Conservation (phyloP, 192 early-diverging fungal species). For the Jimgerdemannia lactiflua region DNA sequence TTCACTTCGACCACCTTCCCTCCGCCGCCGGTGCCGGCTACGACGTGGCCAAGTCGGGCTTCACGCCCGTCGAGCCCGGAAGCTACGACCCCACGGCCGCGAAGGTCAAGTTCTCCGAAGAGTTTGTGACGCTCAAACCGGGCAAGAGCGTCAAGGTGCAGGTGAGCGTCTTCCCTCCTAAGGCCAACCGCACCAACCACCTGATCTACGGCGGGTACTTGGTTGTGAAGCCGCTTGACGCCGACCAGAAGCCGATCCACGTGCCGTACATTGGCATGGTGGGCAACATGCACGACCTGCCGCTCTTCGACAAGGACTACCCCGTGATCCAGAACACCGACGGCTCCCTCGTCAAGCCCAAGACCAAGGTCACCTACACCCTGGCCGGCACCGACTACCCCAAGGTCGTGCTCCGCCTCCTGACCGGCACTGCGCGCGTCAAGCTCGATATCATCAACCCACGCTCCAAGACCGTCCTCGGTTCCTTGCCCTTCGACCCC, state of each 20-base stretch:
- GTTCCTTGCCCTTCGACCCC: conserved; percentile 16
- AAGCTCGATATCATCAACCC: conserved; percentile 13
- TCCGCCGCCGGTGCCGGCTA: conserved; percentile 35
- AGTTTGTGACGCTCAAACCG: conserved; percentile 6
- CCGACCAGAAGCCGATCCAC: conserved; percentile 18
- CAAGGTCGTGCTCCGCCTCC: conserved; percentile 9
- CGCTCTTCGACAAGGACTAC: conserved; percentile 31
- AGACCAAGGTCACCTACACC: background rate
- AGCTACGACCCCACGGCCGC: conserved; percentile 7
- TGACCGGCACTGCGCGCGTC: conserved; percentile 22
- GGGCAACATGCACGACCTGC: conserved; percentile 35
- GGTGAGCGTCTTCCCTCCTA: conserved; percentile 7
- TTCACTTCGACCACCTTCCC: conserved; percentile 26
- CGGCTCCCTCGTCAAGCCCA: background rate
- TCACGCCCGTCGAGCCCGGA: conserved; percentile 13
- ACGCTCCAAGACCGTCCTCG: conserved; percentile 4
- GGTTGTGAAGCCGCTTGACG: conserved; percentile 21
- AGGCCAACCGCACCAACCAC: conserved; percentile 14
- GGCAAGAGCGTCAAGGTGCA: conserved; percentile 21
- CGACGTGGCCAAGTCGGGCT: conserved; percentile 6
- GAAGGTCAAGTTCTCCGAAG: background rate
- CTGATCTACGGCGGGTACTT: conserved; percentile 46
- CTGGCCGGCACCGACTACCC: background rate
- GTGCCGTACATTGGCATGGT: conserved; percentile 45
- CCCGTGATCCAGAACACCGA: conserved; percentile 12